Evolutionary conservation across 1,284 basidiomycete species (phyloP).

Genomic region (Tranzscheliella williamsii): DNA sequence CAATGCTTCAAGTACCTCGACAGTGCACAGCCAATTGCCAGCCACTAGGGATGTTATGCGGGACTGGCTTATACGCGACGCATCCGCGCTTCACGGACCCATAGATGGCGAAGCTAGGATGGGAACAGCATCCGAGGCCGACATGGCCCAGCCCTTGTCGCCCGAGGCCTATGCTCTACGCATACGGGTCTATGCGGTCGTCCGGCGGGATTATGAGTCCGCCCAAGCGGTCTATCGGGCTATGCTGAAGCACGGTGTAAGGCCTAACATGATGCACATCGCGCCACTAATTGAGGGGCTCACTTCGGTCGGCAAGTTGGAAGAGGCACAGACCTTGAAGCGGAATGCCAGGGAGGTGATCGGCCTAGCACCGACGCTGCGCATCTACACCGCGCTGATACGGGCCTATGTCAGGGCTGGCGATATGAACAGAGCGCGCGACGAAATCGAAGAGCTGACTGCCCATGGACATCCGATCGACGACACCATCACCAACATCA

Average conservation of each 20-base stretch:
- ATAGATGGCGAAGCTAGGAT: background rate
- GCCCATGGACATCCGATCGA: constrained; percentile 20
- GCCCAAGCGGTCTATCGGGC: constrained; percentile 31
- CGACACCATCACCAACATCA: constrained; percentile 25
- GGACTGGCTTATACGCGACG: constrained; percentile 24
- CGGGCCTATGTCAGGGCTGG: constrained; percentile 21
- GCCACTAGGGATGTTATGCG: constrained; percentile 15
- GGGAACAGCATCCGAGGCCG: background rate
- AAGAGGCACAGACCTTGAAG: constrained; percentile 30
- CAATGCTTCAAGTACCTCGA: too few relatives aligned
- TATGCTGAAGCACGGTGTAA: constrained; percentile 30
- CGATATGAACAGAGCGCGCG: constrained; percentile 6
- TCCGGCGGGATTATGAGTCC: constrained; percentile 26
- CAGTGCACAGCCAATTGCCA: too few relatives aligned
- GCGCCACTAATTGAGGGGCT: constrained; percentile 40
- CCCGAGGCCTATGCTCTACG: constrained; percentile 32
- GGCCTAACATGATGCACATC: constrained; percentile 36
- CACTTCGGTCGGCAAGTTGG: constrained; percentile 11
- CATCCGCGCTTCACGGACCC: constrained; percentile 4
- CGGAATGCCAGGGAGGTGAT: constrained; percentile 15
- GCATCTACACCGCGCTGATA: constrained; percentile 36
- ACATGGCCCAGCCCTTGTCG: constrained; percentile 14
- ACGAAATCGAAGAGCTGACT: constrained; percentile 17
- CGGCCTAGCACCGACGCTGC: constrained; percentile 16
- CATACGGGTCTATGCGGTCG: constrained; percentile 37